Conservation (phyloP, 495 filamentous ascomycete species). For the Geopyxis carbonaria region DNA sequence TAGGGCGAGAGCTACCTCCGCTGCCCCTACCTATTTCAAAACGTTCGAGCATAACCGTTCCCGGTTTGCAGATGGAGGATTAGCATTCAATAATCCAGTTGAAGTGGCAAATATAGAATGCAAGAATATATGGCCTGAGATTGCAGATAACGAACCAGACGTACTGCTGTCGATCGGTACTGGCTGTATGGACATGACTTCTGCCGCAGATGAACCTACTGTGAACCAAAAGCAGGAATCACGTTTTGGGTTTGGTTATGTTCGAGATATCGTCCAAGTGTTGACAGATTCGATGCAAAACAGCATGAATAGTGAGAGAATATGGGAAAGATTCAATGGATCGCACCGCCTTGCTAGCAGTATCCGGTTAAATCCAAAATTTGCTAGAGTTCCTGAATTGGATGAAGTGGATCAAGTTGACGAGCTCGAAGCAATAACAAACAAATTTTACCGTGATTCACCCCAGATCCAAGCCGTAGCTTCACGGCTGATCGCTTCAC, state of each 20-base stretch:
- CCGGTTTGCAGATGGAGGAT: conserved; percentile 21
- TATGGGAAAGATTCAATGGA: conserved; percentile 12
- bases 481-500: conserved; percentile 19
- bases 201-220: background rate
- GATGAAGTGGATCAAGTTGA: conserved; percentile 21
- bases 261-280: conserved; percentile 12
- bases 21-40: conserved; percentile 33
- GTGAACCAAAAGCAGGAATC: background rate
- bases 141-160: conserved; percentile 24
- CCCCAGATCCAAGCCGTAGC: conserved; percentile 15
- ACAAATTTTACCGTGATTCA: conserved; percentile 2
- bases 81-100: conserved; percentile 28
- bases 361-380: conserved; percentile 17
- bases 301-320: conserved; percentile 11
- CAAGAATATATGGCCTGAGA: conserved; percentile 28
- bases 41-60: conserved; percentile 27
- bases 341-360: conserved; percentile 6
- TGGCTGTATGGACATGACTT: conserved; percentile 2
- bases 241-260: background rate
- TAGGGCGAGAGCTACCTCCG: conserved; percentile 33
- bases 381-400: conserved; percentile 18
- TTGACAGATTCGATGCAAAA: conserved; percentile 11
- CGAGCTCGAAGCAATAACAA: conserved; percentile 7
- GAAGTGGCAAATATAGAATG: conserved; percentile 27
- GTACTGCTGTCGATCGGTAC: conserved; percentile 31